phyloP scores from a whole-genome alignment of 768 basidiomycete genomes.

The Hypholoma sublateritium region DNA sequence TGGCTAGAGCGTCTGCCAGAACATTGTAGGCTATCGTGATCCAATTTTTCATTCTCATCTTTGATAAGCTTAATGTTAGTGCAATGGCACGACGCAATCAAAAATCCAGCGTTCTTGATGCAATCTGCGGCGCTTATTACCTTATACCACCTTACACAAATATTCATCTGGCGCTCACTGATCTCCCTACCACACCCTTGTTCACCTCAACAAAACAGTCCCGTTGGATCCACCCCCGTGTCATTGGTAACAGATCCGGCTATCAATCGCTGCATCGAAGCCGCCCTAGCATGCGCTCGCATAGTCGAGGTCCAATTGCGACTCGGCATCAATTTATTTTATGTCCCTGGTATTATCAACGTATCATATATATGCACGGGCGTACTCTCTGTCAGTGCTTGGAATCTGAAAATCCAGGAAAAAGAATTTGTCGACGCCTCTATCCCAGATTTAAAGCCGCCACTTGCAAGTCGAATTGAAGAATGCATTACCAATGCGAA shows the following conservation, averaged over 20 bases:
- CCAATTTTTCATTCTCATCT: neutral
- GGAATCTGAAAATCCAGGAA: constrained; percentile 54
- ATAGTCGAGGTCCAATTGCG: constrained; percentile 55
- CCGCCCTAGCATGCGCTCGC: constrained; percentile 58
- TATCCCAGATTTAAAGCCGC: constrained; percentile 33
- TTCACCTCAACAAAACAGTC: constrained; percentile 15
- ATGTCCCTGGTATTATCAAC: constrained; percentile 42
- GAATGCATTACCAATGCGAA: constrained; percentile 36
- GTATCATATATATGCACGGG: constrained; percentile 51
- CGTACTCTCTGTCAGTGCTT: constrained; percentile 54
- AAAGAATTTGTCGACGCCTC: constrained; percentile 25
- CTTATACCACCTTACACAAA: constrained; percentile 60
- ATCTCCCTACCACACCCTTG: constrained; percentile 40
- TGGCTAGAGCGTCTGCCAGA: constrained; percentile 73
- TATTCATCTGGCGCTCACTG: constrained; percentile 72
- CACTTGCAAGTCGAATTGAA: constrained; percentile 31
- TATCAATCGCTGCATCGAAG: constrained; percentile 47
- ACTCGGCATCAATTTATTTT: constrained; percentile 35
- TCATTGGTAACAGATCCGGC: constrained; percentile 8
- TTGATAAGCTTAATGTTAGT: constrained; percentile 34
- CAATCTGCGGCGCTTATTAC: constrained; percentile 60
- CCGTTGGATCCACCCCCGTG: neutral
- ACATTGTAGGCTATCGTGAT: constrained; percentile 45
- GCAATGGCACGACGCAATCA: constrained; percentile 54
- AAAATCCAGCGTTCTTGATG: constrained; percentile 46